Evolutionary conservation across 2,329 filamentous ascomycete genomes (phyloP), one percentile per base, ranked within the genome.

Genomic region (Phoma sp.): DNA sequence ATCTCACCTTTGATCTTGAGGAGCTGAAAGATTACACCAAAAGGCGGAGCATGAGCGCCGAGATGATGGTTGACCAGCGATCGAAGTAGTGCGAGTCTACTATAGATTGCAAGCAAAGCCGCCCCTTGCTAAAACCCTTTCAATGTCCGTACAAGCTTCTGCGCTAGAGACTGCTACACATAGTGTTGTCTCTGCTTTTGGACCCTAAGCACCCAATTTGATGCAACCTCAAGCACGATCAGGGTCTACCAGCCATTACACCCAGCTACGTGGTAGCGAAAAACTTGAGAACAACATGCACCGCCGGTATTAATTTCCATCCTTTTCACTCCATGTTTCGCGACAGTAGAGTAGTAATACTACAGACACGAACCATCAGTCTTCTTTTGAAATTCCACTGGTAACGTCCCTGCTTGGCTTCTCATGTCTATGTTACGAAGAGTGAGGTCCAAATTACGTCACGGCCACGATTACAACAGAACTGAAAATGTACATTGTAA

Each of bases 381-480:
- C 7, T 31, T 9, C 10, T 9, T 17, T 19, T 10, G 31, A 12
- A 9, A 31, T 51, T 31, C 15, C 22, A 10, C 44, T 38, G 38
- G 31, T 13, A 31, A 37, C 3, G 17, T 37, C 32, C 22, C 32
- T 39, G 32, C 21, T 21, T 12, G 8, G 17, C n/a, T 32, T 22
- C 21, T 29, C 5, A 10, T 36, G 31, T n/a, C 3, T 12, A 33
- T 35, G 17, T 51, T 40, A 40, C 49, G 7, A 17, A 40, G 9
- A 33, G 35, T 51, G 49, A 44, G 27, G 29, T 25, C 10, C 8
- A 33, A 45, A 51, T 51, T 51, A 35, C 49, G 41, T 51, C 49
- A 51, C 27, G 19, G 41, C 10, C 5, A 39, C 15, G 12, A 24
- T 6, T 22, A 17, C 19, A 17, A 33, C 22, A 25, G 27, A 8